These are phyloP conservation scores for Tubosaeta sp. DNA, from an alignment of 768 basidiomycete genomes.

Conservation along the genomic window DNA sequence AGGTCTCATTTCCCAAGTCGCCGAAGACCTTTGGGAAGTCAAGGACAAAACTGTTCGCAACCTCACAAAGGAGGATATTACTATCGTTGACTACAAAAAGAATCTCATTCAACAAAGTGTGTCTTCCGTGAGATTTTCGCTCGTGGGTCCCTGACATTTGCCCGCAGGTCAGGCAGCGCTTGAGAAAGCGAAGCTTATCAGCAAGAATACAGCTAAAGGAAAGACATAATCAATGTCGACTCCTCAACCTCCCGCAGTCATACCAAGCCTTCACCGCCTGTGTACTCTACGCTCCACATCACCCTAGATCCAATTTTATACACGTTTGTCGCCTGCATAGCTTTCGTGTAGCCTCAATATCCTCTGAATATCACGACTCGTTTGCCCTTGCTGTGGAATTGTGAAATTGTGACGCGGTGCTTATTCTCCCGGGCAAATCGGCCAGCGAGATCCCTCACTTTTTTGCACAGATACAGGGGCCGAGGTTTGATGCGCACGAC, in stretches of 20 bases:
- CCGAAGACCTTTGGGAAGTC: conserved; percentile 99
- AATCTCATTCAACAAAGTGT: conserved; percentile 75
- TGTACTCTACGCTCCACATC: conserved; percentile 5
- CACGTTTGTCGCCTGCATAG: conserved; percentile 15
- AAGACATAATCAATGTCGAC: conserved; percentile 44
- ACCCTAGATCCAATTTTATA: conserved; percentile 10
- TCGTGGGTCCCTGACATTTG: conserved; percentile 1
- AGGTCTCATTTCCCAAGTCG: conserved; percentile 96
- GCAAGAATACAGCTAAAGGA: conserved; percentile 73
- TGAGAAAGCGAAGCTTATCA: conserved; percentile 91
- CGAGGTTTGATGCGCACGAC: conserved; percentile 21
- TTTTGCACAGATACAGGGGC: conserved; percentile 9
- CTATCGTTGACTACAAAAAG: conserved; percentile 92
- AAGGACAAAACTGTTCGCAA: conserved; percentile 91
- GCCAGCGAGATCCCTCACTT: conserved; percentile 13
- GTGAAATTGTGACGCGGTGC: conserved; percentile 8
- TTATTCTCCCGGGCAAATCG: conserved; percentile 13
- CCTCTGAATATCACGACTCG: conserved; percentile 16
- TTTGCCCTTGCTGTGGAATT: conserved; percentile 1
- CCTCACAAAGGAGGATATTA: conserved; percentile 85
- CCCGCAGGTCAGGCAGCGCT: conserved; percentile 71
- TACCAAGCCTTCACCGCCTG: conserved; percentile 5
- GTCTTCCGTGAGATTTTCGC: neutral
- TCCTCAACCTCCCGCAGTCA: neutral
- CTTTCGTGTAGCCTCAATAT: conserved; percentile 12